These are phyloP conservation scores for Trichoderma cornu-damae DNA, from an alignment of 2,329 filamentous ascomycete genomes.

Conservation along the genomic window DNA sequence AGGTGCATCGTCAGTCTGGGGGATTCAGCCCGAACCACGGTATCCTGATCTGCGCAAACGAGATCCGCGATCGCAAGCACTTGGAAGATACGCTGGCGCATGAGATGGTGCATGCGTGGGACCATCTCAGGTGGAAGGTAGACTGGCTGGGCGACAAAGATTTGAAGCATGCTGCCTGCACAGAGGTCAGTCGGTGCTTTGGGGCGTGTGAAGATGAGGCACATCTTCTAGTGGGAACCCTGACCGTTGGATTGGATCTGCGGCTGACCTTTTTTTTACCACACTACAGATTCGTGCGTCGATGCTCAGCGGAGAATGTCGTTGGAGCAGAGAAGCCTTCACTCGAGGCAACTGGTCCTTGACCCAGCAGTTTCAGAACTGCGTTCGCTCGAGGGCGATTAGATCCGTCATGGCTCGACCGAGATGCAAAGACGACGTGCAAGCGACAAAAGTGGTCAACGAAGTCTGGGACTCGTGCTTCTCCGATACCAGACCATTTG, in stretches of 20 bases:
- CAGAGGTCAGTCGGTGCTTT: conserved; percentile 64
- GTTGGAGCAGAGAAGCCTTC: conserved; percentile 82
- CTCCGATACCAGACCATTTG: conserved; percentile 86
- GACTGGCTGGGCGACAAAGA: conserved; percentile 67
- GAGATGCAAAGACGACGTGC: conserved; percentile 74
- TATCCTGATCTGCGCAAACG: conserved; percentile 89
- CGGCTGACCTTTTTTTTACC: neutral
- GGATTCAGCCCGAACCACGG: conserved; percentile 84
- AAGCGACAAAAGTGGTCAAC: conserved; percentile 84
- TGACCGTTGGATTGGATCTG: neutral
- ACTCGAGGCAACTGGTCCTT: conserved; percentile 80
- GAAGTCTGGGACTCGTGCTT: conserved; percentile 99
- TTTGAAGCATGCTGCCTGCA: conserved; percentile 85
- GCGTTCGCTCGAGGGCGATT: conserved; percentile 76
- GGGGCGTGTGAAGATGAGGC: neutral
- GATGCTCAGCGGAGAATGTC: conserved; percentile 88
- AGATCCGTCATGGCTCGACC: conserved; percentile 74
- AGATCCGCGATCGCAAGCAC: conserved; percentile 72
- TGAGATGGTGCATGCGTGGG: conserved; percentile 97
- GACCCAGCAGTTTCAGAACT: conserved; percentile 90
- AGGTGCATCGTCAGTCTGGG: conserved; percentile 62
- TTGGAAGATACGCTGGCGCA: conserved; percentile 92
- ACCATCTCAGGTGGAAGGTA: conserved; percentile 86
- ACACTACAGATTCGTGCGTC: conserved; percentile 73
- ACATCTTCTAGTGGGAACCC: neutral